These are phyloP conservation scores for Rugosomyces carneus DNA, from an alignment of 1,284 basidiomycete genomes.

Conservation along the genomic window DNA sequence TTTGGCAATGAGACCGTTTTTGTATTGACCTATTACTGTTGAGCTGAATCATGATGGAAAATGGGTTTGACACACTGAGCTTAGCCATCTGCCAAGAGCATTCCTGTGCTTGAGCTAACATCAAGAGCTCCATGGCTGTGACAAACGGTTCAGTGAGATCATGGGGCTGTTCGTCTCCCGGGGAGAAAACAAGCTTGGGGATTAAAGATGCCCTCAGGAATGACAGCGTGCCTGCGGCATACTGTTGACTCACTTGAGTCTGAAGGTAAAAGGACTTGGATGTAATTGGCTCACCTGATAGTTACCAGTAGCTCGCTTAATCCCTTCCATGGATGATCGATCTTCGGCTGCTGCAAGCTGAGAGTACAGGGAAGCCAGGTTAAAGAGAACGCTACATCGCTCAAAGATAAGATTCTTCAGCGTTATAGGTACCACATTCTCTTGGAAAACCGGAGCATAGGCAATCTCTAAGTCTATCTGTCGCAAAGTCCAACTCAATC, in stretches of 20 bases:
- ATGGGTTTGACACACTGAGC: slow-evolving; percentile 47
- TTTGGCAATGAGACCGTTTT: slow-evolving; percentile 84
- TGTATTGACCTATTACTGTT: slow-evolving; percentile 54
- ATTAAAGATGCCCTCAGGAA: slow-evolving; percentile 57
- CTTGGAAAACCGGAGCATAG: slow-evolving; percentile 67
- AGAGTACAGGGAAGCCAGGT: slow-evolving; percentile 78
- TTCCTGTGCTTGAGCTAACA: slow-evolving; percentile 95
- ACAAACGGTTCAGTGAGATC: slow-evolving; percentile 68
- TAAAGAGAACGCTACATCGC: slow-evolving; percentile 72
- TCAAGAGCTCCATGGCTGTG: slow-evolving; percentile 65
- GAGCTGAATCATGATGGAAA: neutral
- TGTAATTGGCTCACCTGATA: slow-evolving; percentile 54
- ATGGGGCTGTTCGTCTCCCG: slow-evolving; percentile 49
- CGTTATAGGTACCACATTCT: slow-evolving; percentile 52
- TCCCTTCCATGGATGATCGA: slow-evolving; percentile 68
- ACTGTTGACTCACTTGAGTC: slow-evolving; percentile 42
- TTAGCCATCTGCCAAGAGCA: slow-evolving; percentile 95
- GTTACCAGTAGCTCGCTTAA: slow-evolving; percentile 65
- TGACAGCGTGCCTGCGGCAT: slow-evolving; percentile 70
- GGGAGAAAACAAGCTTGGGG: slow-evolving; percentile 48
- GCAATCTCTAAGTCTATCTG: slow-evolving; percentile 77
- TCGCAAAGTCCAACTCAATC: neutral
- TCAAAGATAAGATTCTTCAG: slow-evolving; percentile 78
- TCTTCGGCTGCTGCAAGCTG: slow-evolving; percentile 64
- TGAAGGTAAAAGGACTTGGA: neutral